Base-by-base conservation (phyloP, 768 basidiomycete species). In the Termitomyces sp. region DNA sequence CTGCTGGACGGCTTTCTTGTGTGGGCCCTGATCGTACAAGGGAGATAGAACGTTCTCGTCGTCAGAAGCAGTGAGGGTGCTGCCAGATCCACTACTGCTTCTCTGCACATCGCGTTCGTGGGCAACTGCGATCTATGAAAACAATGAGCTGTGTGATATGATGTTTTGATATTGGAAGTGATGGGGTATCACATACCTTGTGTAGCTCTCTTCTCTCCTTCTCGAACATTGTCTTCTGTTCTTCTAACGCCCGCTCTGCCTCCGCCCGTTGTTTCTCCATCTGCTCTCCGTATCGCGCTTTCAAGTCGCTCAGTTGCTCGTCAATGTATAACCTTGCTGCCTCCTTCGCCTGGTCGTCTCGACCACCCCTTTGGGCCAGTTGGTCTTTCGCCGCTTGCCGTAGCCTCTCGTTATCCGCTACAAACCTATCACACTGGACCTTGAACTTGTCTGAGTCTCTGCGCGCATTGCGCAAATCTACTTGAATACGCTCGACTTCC, bases 151-250 rank as follows among this genome's bases (percentile, higher is more conserved):
- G n/a, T 23, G 35, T 18, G 48, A 22, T n/a, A n/a, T 41, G 18
- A 5, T 31, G 27, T 38, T 18, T 12, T 29, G 29, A n/a, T 29
- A 29, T 27, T 16, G 4, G n/a, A n/a, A n/a, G n/a, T 32, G 29
- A 32, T 11, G 10, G 15, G 10, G n/a, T 23, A 36, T 41, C 39
- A 44, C 46, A 43, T 52, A 63, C 59, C 44, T 53, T 52, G 29
- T 52, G 52, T 18, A 62, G 22, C 15, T 63, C 57, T 10, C 36
- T 62, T 15, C 50, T 52, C 42, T 66, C 64, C 3, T 51, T 54
- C 4, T 53, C 44, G 11, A 60, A 54, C 35, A 62, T 36, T 4
- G 41, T 27, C 38, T 53, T 64, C 29, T 64, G 56, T 39, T 62
- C 55, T 35, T 61, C 56, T 3, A 64, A 32, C 10, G 63, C 59